Evolutionary conservation across 2,329 filamentous ascomycete genomes (phyloP), one percentile per base, ranked within the genome.

Genomic region (Beauveria brongniartii): DNA sequence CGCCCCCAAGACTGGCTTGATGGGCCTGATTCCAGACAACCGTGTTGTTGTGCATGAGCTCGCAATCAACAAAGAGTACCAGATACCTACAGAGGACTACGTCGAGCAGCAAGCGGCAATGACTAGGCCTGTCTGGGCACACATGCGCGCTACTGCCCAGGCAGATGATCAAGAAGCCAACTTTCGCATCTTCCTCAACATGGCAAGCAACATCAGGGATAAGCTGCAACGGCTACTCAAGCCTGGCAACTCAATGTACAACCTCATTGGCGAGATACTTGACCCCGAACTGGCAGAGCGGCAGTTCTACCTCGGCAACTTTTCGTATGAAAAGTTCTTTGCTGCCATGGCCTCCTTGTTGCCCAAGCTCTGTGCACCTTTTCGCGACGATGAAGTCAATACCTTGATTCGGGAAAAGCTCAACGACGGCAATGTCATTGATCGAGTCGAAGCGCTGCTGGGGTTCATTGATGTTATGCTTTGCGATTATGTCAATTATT

Each of bases 311-410:
- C 80, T 85, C 59, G 89, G 90, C 16, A 84, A 83, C 55, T 93
- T 93, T 70, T 92, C 90, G 0, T 92, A 92, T 65, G 86, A 89
- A 65, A 88, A 85, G 62, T 92, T 93, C 73, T 93, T 93, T 69
- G 77, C 80, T 2, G 89, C 90, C 64, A 90, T 93, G 80, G 85
- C 84, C 1, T 82, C 83, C 2, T 80, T 94, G 52, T 77, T 94
- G 54, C 90, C 90, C 6, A 90, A 90, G 69, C 82, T 94, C 16
- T 93, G 90, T 67, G 90, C 90, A 0, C 90, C 90, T 0, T 86
- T 90, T 69, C 81, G 90, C n/a, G 90, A 94, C 68, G 84, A 83
- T 4, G 86, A 91, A 69, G 87, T 91, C 62, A 87, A 89, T 69
- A 80, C 82, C 2, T 74, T 93, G 22, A 78, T 86, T 1, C 82